These are phyloP conservation scores for Ochromonas danica DNA, from an alignment of 108 stramenopile genomes.

Conservation along the genomic window DNA sequence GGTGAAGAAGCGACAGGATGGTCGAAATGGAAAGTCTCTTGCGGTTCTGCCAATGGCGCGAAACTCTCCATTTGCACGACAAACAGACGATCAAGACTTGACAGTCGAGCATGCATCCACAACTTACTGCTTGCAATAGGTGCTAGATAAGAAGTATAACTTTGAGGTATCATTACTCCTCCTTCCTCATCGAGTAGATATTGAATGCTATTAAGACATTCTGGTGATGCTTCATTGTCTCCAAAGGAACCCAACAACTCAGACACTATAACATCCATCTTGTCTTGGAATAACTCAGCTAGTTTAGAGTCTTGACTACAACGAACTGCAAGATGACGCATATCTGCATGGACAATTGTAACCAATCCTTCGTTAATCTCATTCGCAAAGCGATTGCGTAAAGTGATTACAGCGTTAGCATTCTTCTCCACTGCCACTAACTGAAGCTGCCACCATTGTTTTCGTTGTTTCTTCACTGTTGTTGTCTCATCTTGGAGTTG, in stretches of 20 bases:
- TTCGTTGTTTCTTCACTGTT: too few species aligned
- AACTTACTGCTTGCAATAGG: constrained; percentile 84
- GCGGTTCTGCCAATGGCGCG: too few species aligned
- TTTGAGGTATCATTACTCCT: constrained; percentile 57
- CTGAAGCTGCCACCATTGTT: too few species aligned
- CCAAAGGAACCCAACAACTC: constrained; percentile 95
- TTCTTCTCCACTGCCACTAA: constrained; percentile 84
- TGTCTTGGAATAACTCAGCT: too few species aligned
- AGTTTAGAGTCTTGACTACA: neutral
- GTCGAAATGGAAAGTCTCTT: too few species aligned
- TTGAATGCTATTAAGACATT: constrained; percentile 90
- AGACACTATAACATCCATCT: constrained; percentile 81
- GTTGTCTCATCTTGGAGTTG: neutral
- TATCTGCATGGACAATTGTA: constrained; percentile 78
- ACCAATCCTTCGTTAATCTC: constrained; percentile 73
- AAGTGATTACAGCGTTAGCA: constrained; percentile 87
- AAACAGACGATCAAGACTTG: too few species aligned
- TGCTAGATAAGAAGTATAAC: constrained; percentile 82
- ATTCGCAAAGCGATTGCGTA: constrained; percentile 65
- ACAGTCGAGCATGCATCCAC: constrained; percentile 55
- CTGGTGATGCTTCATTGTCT: constrained; percentile 95
- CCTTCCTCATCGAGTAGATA: constrained; percentile 65
- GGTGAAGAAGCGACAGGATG: too few species aligned
- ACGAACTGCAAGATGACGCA: constrained; percentile 65
- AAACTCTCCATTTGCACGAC: too few species aligned